Base-by-base conservation (phyloP, 257 asterid species). In the Agastache rugosa region DNA sequence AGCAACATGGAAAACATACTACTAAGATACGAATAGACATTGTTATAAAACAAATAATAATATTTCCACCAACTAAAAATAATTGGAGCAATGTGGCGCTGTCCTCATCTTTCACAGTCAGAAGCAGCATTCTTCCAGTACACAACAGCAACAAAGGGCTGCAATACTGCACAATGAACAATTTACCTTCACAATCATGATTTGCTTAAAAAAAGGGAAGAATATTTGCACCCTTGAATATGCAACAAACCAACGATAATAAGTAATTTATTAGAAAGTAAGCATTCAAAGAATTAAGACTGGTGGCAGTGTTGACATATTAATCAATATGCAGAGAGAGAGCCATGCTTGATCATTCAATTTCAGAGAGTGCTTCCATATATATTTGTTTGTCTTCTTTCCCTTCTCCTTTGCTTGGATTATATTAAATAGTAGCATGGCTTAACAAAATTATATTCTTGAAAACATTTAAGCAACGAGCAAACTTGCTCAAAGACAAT, bases 101-200 rank as follows among this genome's bases (percentile, higher is more conserved):
- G 39, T 75, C 63, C 60, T 15, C 69, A 41, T 70, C 27, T 39
- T 15, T 69, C 65, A 48, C 37, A 19, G 71, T 53, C 89, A 87
- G 82, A 83, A 85, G 89, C 89, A 87, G 83, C 95, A 90, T 73
- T 90, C 91, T 80, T 90, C 93, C 77, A 90, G 65, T 64, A 87
- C 23, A 81, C 91, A 90, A 71, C 96, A 86, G 84, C 93, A 90
- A 71, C 93, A 87, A 5, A 90, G 90, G 74, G 93, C 93, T 61
- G 93, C 89, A 20, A 89, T 75, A 82, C 96, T 89, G 90, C 86
- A 83, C 60, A 75, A n/a, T 27, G 67, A 50, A 54, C 58, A 71
- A 58, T 63, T 15, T 35, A 51, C 48, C 68, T 69, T 58, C 73
- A 72, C 34, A 64, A 58, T 60, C 15, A 62, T 16, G 65, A 42